Base-by-base conservation (phyloP, 768 basidiomycete species). In the Galerina marginata region DNA sequence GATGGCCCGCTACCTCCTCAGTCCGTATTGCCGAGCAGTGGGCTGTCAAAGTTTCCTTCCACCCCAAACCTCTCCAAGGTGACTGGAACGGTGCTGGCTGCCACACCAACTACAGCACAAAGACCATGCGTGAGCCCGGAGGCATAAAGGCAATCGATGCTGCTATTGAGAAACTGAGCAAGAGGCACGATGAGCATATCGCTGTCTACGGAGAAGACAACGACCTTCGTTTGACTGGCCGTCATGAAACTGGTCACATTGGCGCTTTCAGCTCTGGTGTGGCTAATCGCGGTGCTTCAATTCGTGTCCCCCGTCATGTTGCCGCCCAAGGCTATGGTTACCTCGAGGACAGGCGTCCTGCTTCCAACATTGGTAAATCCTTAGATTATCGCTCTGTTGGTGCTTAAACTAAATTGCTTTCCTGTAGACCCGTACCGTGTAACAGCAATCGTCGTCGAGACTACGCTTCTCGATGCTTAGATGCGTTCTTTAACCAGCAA, bases 61-160 rank as follows among this genome's bases (percentile, higher is more conserved):
- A 99, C 85, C 97, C 97, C 74, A 99, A 99, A 77, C 96, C 96
- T 62, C 90, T 99, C 71, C 72, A 80, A 65, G 97, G 97, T 65
- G 97, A 99, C 75, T 99, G 97, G 97, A 99, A 99, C 78, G 97
- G 97, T 72, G 97, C 97, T 65, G 97, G 97, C 56, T 93, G 92
- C 83, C 96, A 99, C 86, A 92, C 91, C 81, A 99, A 98, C 88
- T 99, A 86, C 86, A 93, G 91, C 71, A 99, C 97, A 68, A 89
- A 91, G 77, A 83, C 83, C 52, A 99, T 96, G 91, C 94, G 97
- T 63, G 92, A 94, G 75, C 86, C 88, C 45, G 95, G 92, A 76
- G 97, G 97, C 69, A 93, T 95, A 81, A 91, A 95, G 80, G 71
- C 77, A 63, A 99, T 99, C 72, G 91, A 99, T 67, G 87, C 85